Percentiles rank a stretch among this genome's conserved stretches.
Evolutionary conservation across 2,329 filamentous ascomycete genomes (phyloP).

Genomic region (Ophiocordyceps sinensis): DNA sequence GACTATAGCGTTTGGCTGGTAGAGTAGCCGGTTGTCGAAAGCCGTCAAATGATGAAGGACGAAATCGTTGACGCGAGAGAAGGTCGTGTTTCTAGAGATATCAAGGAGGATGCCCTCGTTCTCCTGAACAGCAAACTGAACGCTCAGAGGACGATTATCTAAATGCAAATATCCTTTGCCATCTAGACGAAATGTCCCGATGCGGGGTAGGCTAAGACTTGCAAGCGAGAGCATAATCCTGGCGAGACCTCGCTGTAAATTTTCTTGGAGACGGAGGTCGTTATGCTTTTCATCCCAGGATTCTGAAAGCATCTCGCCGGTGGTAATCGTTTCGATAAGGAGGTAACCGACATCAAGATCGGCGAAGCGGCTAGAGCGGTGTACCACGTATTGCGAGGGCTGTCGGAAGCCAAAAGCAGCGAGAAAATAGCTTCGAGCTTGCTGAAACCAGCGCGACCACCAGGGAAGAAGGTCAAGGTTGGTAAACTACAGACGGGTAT

Average conservation of each 20-base stretch:
- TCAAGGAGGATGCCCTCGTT: slow-evolving; percentile 6
- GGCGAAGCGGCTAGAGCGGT: slow-evolving; percentile 2
- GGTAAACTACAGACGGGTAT: not conserved
- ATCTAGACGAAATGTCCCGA: slow-evolving; percentile 13
- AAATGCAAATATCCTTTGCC: slow-evolving; percentile 15
- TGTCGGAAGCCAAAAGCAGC: slow-evolving; percentile 4
- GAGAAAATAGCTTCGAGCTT: not conserved
- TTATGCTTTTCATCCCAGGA: slow-evolving; percentile 8
- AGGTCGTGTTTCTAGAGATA: slow-evolving; percentile 4
- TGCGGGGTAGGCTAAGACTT: slow-evolving; percentile 12
- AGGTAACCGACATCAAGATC: slow-evolving; percentile 8
- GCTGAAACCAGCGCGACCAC: not conserved
- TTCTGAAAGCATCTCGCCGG: slow-evolving; percentile 7
- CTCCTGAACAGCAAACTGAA: slow-evolving; percentile 4
- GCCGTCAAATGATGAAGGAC: slow-evolving; percentile 4
- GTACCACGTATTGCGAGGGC: slow-evolving; percentile 5
- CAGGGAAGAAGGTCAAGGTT: not conserved
- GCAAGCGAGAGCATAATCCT: slow-evolving; percentile 15
- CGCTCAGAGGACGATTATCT: slow-evolving; percentile 7
- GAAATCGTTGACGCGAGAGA: slow-evolving; percentile 5
- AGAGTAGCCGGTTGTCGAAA: slow-evolving; percentile 6
- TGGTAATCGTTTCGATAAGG: slow-evolving; percentile 7
- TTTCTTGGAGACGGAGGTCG: slow-evolving; percentile 6
- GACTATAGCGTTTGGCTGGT: slow-evolving; percentile 7
- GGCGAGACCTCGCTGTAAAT: slow-evolving; percentile 15